Base-by-base conservation (phyloP, 1,284 basidiomycete genomes). In the Porphyrellus sp. region DNA sequence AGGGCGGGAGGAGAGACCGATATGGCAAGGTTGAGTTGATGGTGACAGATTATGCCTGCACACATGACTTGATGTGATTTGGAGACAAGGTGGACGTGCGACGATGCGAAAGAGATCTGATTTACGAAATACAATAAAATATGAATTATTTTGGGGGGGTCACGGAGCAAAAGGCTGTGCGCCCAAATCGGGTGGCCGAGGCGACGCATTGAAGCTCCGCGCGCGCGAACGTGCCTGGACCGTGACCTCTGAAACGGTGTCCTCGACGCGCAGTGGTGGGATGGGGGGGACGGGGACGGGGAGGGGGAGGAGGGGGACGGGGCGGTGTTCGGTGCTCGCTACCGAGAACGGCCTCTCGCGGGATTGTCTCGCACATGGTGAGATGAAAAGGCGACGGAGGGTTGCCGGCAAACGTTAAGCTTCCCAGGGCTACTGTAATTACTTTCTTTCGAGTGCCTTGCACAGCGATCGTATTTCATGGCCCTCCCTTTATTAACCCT, bases 381-480 rank as follows among this genome's bases (percentile, higher is more conserved):
- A 62, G 59, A 64, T 65, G 54, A 55, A 66, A 59, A 57, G 53
- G 59, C 52, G 56, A 52, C 51, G 54, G 53, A 57, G 57, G 53
- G 58, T 67, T 68, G 56, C 65, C 69, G 65, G 69, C 64, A 70
- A 64, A 59, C 50, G 63, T 65, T 67, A 67, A 59, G 48, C 65
- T 70, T 68, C 69, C 65, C 65, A 70, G 64, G 63, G 44, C 28
- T 28, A 28, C 6, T 52, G n/a, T 63, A 61, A 65, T 67, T 68
- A 67, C 60, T 53, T 67, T 58, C 49, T 55, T 53, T 58, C n/a
- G 57, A 60, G 64, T 70, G 65, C 68, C 68, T 65, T 59, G 56
- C 63, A 61, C 62, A 67, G 65, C 64, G 65, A 70, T 68, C 66
- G 55, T 65, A 65, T 70, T 65, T 65, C 67, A 70, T 69, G 49